phyloP scores from a whole-genome alignment of 768 basidiomycete genomes.

The Russula vinacea region DNA sequence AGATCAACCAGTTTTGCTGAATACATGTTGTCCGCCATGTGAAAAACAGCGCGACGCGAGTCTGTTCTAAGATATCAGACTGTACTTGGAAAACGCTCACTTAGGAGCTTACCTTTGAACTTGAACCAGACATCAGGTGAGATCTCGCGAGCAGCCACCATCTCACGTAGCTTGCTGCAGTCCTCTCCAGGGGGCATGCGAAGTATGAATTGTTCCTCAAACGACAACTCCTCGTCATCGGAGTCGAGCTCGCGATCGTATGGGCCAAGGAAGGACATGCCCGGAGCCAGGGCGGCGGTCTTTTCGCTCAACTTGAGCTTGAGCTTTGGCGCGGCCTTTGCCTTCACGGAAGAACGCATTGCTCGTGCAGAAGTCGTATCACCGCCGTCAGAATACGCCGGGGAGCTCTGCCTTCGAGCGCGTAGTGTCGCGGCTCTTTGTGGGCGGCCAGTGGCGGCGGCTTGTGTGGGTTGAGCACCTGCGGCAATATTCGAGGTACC shows the following conservation, averaged over 20 bases:
- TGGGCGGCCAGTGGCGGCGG: conserved; percentile 28
- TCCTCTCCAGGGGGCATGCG: conserved; percentile 84
- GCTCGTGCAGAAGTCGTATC: conserved; percentile 38
- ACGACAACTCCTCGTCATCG: conserved; percentile 89
- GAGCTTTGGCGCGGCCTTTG: conserved; percentile 60
- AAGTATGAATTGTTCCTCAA: conserved; percentile 96
- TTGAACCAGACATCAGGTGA: conserved; percentile 91
- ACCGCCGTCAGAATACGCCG: conserved; percentile 23
- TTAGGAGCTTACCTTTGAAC: conserved; percentile 72
- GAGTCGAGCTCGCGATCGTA: conserved; percentile 95
- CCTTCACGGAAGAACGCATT: conserved; percentile 50
- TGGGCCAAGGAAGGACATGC: conserved; percentile 83
- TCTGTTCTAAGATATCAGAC: conserved; percentile 47
- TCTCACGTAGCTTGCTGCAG: conserved; percentile 73
- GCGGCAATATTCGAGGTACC: conserved; percentile 31
- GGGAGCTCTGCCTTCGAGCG: conserved; percentile 33
- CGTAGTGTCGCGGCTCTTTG: conserved; percentile 28
- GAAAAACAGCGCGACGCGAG: conserved; percentile 85
- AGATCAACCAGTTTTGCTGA: conserved; percentile 94
- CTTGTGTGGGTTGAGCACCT: conserved; percentile 22
- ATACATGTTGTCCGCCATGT: conserved; percentile 75
- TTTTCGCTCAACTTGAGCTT: conserved; percentile 87
- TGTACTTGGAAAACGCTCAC: background rate
- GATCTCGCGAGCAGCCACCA: conserved; percentile 75
- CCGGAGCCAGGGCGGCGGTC: conserved; percentile 73